These are phyloP conservation scores for Boletellus sp. DNA, from an alignment of 1,284 basidiomycete species.

Conservation along the genomic window DNA sequence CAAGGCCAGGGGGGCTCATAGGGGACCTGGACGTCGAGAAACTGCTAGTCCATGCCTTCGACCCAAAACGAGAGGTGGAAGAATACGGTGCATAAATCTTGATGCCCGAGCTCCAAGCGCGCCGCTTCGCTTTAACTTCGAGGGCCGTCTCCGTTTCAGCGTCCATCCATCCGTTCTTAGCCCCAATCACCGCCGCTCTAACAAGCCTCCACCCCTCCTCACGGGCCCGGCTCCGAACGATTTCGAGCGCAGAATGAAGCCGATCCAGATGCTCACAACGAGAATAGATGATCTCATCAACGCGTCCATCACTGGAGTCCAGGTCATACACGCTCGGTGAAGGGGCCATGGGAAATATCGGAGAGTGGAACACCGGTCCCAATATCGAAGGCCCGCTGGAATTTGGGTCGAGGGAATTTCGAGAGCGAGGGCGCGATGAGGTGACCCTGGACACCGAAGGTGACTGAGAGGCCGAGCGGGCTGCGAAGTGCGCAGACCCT, in stretches of 20 bases:
- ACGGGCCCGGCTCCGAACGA: constrained; percentile 26
- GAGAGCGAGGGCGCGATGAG: constrained; percentile 28
- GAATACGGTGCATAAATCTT: constrained; percentile 26
- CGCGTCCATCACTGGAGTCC: constrained; percentile 2
- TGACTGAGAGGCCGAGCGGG: not conserved
- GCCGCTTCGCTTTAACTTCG: constrained; percentile 31
- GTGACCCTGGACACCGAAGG: constrained; percentile 19
- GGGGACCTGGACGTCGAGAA: constrained; percentile 1
- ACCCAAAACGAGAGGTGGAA: not conserved
- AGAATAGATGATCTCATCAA: constrained; percentile 19
- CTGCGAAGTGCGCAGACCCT: not conserved
- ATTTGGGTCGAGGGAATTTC: constrained; percentile 11
- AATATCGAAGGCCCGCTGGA: not conserved
- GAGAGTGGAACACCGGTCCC: not conserved
- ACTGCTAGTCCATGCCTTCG: constrained; percentile 20
- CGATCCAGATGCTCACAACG: constrained; percentile 15
- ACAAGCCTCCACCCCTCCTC: constrained; percentile 32
- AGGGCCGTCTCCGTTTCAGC: constrained; percentile 22
- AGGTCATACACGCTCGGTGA: not conserved
- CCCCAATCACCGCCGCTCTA: constrained; percentile 19
- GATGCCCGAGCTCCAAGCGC: constrained; percentile 34
- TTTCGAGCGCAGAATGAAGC: constrained; percentile 21
- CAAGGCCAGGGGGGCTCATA: constrained; percentile 25
- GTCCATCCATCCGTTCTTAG: constrained; percentile 27
- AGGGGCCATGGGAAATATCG: not conserved